Evolutionary conservation across 192 early-diverging fungal species (phyloP).

Genomic region (Linnemannia exigua): DNA sequence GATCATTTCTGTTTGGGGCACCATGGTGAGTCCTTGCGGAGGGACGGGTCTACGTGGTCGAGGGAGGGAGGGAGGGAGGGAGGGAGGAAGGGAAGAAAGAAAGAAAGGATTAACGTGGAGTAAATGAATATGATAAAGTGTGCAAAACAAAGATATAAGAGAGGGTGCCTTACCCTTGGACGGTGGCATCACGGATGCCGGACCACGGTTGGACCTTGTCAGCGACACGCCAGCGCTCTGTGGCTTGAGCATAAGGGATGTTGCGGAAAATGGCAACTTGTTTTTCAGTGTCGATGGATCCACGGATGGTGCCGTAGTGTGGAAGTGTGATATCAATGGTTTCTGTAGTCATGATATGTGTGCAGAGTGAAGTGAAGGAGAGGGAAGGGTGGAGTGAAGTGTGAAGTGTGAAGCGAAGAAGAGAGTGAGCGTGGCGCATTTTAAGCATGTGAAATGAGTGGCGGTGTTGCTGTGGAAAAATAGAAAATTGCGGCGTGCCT

Average conservation of each 20-base stretch:
- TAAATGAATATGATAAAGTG: too few species aligned
- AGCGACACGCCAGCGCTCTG: conserved; percentile 36
- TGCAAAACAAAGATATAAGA: background rate
- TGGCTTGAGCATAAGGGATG: conserved; percentile 18
- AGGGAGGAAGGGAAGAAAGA: background rate
- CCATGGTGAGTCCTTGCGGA: conserved; percentile 7
- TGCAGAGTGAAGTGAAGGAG: background rate
- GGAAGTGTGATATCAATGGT: conserved; percentile 24
- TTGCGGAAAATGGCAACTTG: conserved; percentile 33
- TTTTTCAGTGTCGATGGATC: background rate
- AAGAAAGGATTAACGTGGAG: too few species aligned
- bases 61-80: background rate
- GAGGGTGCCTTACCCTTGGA: conserved; percentile 25
- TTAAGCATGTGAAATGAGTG: too few species aligned
- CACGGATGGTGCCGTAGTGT: conserved; percentile 18
- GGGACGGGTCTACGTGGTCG: conserved; percentile 17
- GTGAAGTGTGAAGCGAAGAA: too few species aligned
- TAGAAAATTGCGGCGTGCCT: too few species aligned
- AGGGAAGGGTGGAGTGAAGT: background rate
- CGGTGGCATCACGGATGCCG: conserved; percentile 28
- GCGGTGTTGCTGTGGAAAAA: too few species aligned
- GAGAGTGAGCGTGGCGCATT: too few species aligned
- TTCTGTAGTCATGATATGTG: background rate
- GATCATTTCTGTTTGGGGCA: background rate
- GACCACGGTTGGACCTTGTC: conserved; percentile 33